Conservation (phyloP, 129 eudicot genomes). For the carrot (Daucus carota) region DNA sequence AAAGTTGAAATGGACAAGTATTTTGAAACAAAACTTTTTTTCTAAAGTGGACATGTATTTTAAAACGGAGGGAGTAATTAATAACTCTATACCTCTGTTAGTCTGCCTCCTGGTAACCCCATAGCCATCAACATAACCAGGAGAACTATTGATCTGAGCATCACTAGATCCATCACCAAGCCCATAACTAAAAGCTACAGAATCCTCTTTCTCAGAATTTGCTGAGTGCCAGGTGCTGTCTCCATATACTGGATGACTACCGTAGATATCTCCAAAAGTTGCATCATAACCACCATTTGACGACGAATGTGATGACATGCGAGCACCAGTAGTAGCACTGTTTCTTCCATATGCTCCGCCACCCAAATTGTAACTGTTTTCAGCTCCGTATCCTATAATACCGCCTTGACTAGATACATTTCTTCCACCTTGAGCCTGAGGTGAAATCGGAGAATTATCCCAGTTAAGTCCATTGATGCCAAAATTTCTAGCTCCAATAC, state of each 20-base stretch:
- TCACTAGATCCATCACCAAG: constrained; percentile 42
- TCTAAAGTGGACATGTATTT: too few species aligned
- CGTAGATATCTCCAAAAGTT: constrained; percentile 47
- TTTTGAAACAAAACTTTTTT: too few species aligned
- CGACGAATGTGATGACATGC: constrained; percentile 31
- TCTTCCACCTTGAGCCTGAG: constrained; percentile 45
- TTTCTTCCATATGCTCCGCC: constrained; percentile 53
- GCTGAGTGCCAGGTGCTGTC: constrained; percentile 62
- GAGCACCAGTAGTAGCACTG: constrained; percentile 26
- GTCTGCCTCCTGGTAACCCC: constrained; percentile 41
- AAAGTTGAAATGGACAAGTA: too few species aligned
- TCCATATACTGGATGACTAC: constrained; percentile 40
- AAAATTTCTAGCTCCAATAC: constrained; percentile 35
- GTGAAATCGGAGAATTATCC: constrained; percentile 37
- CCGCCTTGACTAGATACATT: constrained; percentile 36
- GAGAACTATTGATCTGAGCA: constrained; percentile 33
- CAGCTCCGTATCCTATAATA: constrained; percentile 52
- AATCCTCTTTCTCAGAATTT: constrained; percentile 46
- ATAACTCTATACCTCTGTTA: constrained; percentile 47
- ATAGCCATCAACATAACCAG: constrained; percentile 55
- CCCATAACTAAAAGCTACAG: constrained; percentile 59
- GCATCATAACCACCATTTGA: constrained; percentile 50
- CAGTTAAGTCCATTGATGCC: constrained; percentile 49
- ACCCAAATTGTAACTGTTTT: constrained; percentile 34
- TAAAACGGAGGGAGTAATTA: too few species aligned